Evolutionary conservation across 108 stramenopile species (phyloP).

Genomic region (Cyclotella distinguenda): DNA sequence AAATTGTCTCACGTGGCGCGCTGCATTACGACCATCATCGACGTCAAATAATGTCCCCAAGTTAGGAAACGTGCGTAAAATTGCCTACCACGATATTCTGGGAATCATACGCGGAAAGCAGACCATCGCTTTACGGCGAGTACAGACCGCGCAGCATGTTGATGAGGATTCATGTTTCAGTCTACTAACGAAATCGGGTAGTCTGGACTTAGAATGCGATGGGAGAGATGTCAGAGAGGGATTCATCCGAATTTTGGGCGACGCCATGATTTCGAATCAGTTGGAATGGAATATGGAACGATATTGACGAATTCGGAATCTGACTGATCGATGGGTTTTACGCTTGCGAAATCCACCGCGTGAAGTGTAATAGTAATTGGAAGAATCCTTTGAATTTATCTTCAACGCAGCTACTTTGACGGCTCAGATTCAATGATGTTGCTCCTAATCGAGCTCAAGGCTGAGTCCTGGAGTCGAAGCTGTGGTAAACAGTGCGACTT

Average conservation of each 20-base stretch:
- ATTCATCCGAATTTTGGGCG: neutral
- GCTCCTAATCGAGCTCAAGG: too few species aligned
- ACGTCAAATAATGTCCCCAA: neutral
- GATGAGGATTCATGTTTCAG: slow-evolving; percentile 28
- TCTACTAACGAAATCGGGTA: slow-evolving; percentile 21
- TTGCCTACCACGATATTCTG: slow-evolving; percentile 13
- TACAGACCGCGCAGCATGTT: slow-evolving; percentile 13
- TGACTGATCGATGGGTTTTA: too few species aligned
- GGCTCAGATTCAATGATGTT: too few species aligned
- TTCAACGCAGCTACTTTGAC: too few species aligned
- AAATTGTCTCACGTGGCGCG: slow-evolving; percentile 33
- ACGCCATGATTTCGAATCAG: neutral
- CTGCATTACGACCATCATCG: slow-evolving; percentile 9
- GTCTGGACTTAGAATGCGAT: slow-evolving; percentile 23
- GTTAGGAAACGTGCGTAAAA: slow-evolving; percentile 27
- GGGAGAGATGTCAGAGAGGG: neutral
- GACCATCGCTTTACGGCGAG: slow-evolving; percentile 23
- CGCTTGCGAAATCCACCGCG: too few species aligned
- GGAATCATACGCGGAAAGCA: slow-evolving; percentile 25
- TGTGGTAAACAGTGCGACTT: too few species aligned
- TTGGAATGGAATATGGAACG: neutral
- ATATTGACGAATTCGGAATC: too few species aligned
- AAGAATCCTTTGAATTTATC: too few species aligned
- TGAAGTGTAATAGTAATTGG: too few species aligned
- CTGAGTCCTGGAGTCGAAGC: too few species aligned